Percentiles rank a stretch among this genome's conserved stretches.
Evolutionary conservation across 139 green algal species (phyloP).

Genomic region (Chlamydomonas incerta): DNA sequence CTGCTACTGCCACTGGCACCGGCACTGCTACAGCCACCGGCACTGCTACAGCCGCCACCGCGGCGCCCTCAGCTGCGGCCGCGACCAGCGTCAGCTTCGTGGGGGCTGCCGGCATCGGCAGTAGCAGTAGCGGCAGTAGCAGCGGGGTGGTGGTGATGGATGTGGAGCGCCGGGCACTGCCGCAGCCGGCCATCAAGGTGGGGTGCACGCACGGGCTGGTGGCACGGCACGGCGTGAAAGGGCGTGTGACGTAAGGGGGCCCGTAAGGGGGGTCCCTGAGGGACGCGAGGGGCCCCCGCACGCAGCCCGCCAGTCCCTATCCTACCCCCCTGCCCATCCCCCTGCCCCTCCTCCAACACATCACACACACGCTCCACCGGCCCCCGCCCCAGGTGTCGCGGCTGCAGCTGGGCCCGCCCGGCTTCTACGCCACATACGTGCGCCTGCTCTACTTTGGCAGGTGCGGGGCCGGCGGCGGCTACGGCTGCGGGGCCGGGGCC

Average conservation of each 20-base stretch:
- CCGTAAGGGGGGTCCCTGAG: too few species aligned
- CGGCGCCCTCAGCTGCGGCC: not conserved
- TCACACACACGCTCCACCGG: too few species aligned
- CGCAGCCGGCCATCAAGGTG: slow-evolving; percentile 40
- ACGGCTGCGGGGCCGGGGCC: too few species aligned
- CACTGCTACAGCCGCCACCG: slow-evolving; percentile 2
- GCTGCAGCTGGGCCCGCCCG: not conserved
- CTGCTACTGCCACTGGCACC: not conserved
- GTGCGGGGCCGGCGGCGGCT: too few species aligned
- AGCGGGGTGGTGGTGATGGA: not conserved
- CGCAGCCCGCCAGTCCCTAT: too few species aligned
- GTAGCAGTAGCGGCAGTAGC: not conserved
- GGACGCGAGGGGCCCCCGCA: too few species aligned
- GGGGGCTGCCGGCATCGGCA: slow-evolving; percentile 22
- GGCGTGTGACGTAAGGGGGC: too few species aligned
- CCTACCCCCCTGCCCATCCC: not conserved
- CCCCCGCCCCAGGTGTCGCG: slow-evolving; percentile 5
- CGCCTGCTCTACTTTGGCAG: slow-evolving; percentile 67
- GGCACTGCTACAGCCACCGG: not conserved
- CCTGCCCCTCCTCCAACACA: not conserved
- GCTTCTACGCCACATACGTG: slow-evolving; percentile 59
- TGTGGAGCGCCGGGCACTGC: slow-evolving; percentile 35
- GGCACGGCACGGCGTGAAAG: too few species aligned
- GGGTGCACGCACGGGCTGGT: too few species aligned
- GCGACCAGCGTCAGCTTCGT: not conserved